Percentiles rank a stretch among this genome's conserved stretches.
Conservation (phyloP, 2,329 filamentous ascomycete species). For the Fusarium clavum region DNA sequence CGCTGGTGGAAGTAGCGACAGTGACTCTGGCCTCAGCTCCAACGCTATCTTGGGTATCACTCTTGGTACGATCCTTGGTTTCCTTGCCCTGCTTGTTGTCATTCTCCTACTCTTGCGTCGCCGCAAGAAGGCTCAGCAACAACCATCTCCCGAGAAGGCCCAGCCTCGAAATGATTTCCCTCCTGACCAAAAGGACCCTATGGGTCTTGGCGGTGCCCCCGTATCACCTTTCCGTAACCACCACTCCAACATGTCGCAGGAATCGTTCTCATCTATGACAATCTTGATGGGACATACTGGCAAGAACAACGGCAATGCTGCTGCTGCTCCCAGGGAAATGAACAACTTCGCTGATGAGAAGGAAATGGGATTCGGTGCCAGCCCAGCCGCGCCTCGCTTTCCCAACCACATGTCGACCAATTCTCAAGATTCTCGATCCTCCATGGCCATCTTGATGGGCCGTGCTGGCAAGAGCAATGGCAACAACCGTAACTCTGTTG, state of each 20-base stretch:
- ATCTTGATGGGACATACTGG: constrained; percentile 73
- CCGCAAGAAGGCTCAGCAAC: constrained; percentile 60
- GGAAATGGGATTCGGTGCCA: constrained; percentile 62
- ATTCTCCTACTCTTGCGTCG: constrained; percentile 70
- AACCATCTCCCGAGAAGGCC: constrained; percentile 54
- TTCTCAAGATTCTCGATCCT: constrained; percentile 70
- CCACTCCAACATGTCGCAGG: constrained; percentile 63
- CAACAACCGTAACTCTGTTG: constrained; percentile 60
- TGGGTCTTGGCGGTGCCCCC: constrained; percentile 60
- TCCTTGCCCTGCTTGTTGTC: constrained; percentile 76
- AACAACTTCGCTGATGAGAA: constrained; percentile 70
- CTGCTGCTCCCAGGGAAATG: constrained; percentile 58
- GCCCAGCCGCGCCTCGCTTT: constrained; percentile 56
- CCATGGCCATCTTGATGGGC: constrained; percentile 75
- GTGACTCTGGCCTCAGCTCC: constrained; percentile 53
- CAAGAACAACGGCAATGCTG: constrained; percentile 49
- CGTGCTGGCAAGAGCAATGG: constrained; percentile 69
- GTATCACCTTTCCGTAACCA: constrained; percentile 62
- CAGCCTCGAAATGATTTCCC: constrained; percentile 57
- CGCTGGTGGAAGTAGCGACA: constrained; percentile 41
- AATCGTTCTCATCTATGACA: constrained; percentile 72
- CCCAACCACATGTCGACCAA: constrained; percentile 64
- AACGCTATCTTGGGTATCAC: constrained; percentile 81
- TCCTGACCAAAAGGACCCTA: constrained; percentile 68
- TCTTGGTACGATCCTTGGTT: constrained; percentile 82